Percentiles rank a stretch among this genome's conserved stretches.
Conservation (phyloP, 305 asterid species). For the Fraxinus xanthoxyloides region DNA sequence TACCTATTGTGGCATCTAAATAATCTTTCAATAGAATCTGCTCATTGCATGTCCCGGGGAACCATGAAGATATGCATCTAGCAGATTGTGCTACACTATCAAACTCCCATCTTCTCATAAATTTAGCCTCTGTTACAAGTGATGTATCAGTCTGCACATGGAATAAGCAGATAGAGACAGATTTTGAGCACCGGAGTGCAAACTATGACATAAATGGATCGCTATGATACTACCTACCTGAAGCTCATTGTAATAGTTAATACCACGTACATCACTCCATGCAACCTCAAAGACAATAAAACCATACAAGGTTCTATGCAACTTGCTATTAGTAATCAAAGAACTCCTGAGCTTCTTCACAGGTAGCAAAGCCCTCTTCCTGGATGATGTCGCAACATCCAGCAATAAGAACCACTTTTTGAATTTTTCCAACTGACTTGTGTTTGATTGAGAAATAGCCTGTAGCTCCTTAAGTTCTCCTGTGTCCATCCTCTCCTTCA, state of each 20-base stretch:
- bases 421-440: constrained; percentile 40
- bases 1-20: constrained; percentile 69
- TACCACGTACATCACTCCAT: constrained; percentile 88
- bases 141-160: constrained; percentile 78
- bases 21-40: constrained; percentile 57
- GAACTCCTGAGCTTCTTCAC: constrained; percentile 80
- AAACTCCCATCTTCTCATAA: constrained; percentile 96
- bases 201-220: constrained; percentile 8
- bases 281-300: constrained; percentile 90
- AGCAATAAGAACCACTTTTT: constrained; percentile 71
- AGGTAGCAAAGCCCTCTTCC: constrained; percentile 84
- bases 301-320: constrained; percentile 88
- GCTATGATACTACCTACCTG: constrained; percentile 54
- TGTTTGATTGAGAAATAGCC: constrained; percentile 39
- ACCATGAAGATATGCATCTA: constrained; percentile 67
- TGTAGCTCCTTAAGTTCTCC: constrained; percentile 35
- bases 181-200: constrained; percentile 14
- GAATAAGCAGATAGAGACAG: constrained; percentile 13
- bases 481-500: constrained; percentile 46
- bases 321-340: constrained; percentile 68
- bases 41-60: constrained; percentile 69
- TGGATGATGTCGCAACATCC: constrained; percentile 68
- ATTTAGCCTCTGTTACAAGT: constrained; percentile 82
- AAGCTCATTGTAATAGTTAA: constrained; percentile 88
- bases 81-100: constrained; percentile 84